Evolutionary conservation across 306 rosid species (phyloP).

Genomic region (Senna tora): DNA sequence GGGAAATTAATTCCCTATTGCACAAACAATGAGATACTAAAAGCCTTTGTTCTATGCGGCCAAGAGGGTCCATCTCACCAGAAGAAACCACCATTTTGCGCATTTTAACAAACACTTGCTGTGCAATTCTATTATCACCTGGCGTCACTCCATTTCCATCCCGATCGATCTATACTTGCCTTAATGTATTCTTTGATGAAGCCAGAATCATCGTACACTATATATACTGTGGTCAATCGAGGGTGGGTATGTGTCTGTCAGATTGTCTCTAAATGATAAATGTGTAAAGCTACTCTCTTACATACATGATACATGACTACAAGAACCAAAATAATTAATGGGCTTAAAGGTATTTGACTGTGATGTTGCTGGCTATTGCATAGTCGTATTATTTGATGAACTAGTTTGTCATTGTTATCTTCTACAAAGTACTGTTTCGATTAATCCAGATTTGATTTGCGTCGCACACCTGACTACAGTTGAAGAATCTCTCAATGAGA

Average conservation of each 20-base stretch:
- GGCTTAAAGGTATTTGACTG: neutral
- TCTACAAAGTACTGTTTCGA: too few species aligned
- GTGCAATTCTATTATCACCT: neutral
- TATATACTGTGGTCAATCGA: neutral
- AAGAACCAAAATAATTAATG: too few species aligned
- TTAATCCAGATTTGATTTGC: too few species aligned
- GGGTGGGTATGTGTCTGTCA: neutral
- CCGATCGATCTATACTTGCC: neutral
- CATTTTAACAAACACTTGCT: neutral
- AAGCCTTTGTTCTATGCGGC: too few species aligned
- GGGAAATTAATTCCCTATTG: neutral
- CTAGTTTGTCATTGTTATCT: constrained; percentile 16
- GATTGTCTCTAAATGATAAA: too few species aligned
- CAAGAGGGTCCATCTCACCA: neutral
- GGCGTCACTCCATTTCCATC: constrained; percentile 14
- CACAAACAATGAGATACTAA: neutral
- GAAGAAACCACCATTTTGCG: neutral
- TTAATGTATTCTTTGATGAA: neutral
- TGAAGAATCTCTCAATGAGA: too few species aligned
- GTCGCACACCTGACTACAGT: too few species aligned
- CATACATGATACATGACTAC: neutral
- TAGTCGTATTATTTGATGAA: neutral
- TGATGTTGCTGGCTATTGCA: constrained; percentile 24
- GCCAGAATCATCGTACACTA: too few species aligned
- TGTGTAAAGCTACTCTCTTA: neutral